Evolutionary conservation across 176 grass and related monocot species (phyloP), one percentile per base, ranked within the genome.

Genomic region (Carex parvula): DNA sequence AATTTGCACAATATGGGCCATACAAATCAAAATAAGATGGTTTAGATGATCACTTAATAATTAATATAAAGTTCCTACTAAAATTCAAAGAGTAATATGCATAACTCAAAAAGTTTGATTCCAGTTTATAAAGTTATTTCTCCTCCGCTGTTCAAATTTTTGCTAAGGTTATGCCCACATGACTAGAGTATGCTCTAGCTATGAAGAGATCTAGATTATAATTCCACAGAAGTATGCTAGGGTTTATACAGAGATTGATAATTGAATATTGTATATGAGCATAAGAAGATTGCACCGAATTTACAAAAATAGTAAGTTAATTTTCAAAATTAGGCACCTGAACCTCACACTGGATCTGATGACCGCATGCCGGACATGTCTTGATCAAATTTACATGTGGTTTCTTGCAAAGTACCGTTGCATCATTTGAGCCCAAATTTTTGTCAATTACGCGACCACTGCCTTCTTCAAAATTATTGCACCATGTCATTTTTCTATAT

Each of bases 361-460:
- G 94, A 60, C 91, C 91, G 79, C 94, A 97, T 41, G 91, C 84
- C 29, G 94, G 94, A 87, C 94, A 97, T 4, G 88, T 89, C 88
- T 88, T 87, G 86, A 97, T 90, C 50, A 90, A 81, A 83, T 81
- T 90, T 26, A 77, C 88, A 20, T 91, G 86, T 4, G 86, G 70
- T 84, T 89, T 85, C 81, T 91, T 85, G 56, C 80, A 62, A 33
- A 44, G 42, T 8, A 92, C 81, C 6, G 74, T 75, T 58, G 84
- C 87, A 7, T 89, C 70, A 59, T 89, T 75, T 33, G 89, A 56
- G 79, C 81, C 83, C 78, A 90, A 88, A 84, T 87, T 90, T 69
- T 90, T 97, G 72, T 93, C 89, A 78, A 91, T 87, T 84, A 87
- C 89, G 48, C 87, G 88, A 86, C 81, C 81, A 55, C 60, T 62